These are phyloP conservation scores for Fusarium globosum DNA, from an alignment of 2,329 filamentous ascomycete genomes.

Conservation along the genomic window DNA sequence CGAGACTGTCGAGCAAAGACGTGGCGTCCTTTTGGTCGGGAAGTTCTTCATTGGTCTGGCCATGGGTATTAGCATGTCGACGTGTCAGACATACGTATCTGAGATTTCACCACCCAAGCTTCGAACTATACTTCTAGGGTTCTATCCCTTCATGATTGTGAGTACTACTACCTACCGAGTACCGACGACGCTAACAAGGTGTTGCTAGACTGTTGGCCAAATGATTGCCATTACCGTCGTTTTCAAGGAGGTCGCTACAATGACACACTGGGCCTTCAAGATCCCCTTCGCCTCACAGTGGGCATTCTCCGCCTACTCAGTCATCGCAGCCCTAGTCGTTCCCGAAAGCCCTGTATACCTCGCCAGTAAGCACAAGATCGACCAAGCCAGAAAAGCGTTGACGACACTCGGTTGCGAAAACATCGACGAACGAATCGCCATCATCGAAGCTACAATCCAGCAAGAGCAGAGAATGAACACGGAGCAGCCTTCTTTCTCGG, in stretches of 20 bases:
- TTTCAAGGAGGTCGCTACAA: not conserved
- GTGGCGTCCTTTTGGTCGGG: not conserved
- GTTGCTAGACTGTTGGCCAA: not conserved
- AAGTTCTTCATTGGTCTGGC: not conserved
- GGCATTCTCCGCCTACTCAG: not conserved
- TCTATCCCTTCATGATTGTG: not conserved
- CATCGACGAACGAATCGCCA: not conserved
- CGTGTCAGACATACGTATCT: not conserved
- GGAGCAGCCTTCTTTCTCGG: not conserved
- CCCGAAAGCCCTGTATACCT: not conserved
- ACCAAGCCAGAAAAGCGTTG: not conserved
- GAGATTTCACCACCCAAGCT: not conserved
- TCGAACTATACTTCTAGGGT: not conserved
- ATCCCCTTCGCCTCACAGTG: not conserved
- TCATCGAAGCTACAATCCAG: not conserved
- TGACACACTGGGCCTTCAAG: not conserved
- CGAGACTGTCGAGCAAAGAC: not conserved
- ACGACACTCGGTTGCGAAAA: not conserved
- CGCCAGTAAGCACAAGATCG: not conserved
- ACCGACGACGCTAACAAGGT: accelerated
- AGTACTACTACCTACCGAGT: not conserved
- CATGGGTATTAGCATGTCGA: not conserved
- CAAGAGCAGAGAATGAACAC: not conserved
- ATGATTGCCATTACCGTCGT: not conserved
- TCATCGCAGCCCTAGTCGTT: not conserved